Evolutionary conservation across 2,329 filamentous ascomycete genomes (phyloP).

Genomic region (Coniochaeta sp.): DNA sequence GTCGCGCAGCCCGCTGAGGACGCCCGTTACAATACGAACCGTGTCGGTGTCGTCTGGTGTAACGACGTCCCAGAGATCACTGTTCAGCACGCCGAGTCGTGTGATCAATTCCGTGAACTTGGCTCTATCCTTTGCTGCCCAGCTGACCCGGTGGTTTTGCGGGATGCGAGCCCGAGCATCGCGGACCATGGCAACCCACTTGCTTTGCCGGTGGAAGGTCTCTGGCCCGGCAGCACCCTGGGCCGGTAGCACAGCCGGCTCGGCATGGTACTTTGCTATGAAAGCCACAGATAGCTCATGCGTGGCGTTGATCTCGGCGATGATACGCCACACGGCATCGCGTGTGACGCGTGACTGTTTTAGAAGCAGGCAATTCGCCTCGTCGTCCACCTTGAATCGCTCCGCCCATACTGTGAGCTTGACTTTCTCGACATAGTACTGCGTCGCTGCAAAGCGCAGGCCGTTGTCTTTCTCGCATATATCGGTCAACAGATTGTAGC

Average conservation of each 20-base stretch:
- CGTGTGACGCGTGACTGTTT: background rate
- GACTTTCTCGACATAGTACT: background rate
- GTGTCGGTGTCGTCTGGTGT: background rate
- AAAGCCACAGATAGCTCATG: background rate
- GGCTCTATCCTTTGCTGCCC: background rate
- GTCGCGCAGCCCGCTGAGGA: background rate
- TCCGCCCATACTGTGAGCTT: background rate
- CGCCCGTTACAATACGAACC: background rate
- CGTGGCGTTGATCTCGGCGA: background rate
- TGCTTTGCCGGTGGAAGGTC: background rate
- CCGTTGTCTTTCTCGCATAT: background rate
- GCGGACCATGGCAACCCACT: background rate
- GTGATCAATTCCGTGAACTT: background rate
- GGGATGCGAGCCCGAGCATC: background rate
- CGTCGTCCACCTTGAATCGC: background rate
- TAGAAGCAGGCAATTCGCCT: background rate
- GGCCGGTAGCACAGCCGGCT: background rate
- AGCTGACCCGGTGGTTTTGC: background rate
- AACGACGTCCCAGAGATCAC: background rate
- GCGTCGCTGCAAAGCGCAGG: background rate
- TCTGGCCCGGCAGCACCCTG: background rate
- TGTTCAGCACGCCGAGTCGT: background rate
- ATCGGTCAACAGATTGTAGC: background rate
- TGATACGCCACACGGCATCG: background rate
- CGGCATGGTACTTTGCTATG: background rate